phyloP scores from a whole-genome alignment of 2,329 filamentous ascomycete genomes.

The Cladosporium sp. region DNA sequence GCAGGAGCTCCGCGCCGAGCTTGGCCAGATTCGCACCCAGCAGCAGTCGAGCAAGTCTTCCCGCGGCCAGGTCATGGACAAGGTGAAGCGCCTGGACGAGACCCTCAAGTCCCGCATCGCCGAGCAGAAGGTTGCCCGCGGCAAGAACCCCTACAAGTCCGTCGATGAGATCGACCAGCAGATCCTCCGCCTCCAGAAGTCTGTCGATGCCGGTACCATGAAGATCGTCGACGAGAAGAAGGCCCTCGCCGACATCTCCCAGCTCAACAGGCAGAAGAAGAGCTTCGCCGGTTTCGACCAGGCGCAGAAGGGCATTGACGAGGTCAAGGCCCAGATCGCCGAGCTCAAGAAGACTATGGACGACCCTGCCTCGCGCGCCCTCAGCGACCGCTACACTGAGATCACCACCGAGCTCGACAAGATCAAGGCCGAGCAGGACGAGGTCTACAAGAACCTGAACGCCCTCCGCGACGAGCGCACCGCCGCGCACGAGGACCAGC shows the following conservation, averaged over 20 bases:
- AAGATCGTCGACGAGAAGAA: conserved; percentile 98
- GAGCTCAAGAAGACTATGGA: conserved; percentile 86
- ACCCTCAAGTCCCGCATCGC: conserved; percentile 80
- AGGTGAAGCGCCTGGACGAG: conserved; percentile 89
- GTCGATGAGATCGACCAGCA: conserved; percentile 84
- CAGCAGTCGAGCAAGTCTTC: conserved; percentile 86
- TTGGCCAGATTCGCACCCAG: conserved; percentile 80
- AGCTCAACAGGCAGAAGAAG: conserved; percentile 85
- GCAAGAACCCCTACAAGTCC: conserved; percentile 81
- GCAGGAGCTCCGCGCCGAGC: conserved; percentile 79
- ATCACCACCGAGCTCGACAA: conserved; percentile 85
- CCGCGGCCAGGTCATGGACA: conserved; percentile 76
- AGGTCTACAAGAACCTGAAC: conserved; percentile 85
- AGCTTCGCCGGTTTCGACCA: conserved; percentile 83
- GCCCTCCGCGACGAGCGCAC: conserved; percentile 81
- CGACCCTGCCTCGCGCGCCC: conserved; percentile 84
- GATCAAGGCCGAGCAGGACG: conserved; percentile 91
- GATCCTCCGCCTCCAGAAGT: conserved; percentile 76
- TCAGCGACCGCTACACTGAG: conserved; percentile 81
- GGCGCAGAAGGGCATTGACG: conserved; percentile 84
- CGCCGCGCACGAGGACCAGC: conserved; percentile 80
- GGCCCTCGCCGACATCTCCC: conserved; percentile 78
- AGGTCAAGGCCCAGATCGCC: conserved; percentile 83
- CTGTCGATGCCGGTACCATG: conserved; percentile 87
- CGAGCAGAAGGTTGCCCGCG: conserved; percentile 83